These are phyloP conservation scores for Excoecaria cochinchinensis DNA, from an alignment of 345 rosid genomes.

Conservation along the genomic window DNA sequence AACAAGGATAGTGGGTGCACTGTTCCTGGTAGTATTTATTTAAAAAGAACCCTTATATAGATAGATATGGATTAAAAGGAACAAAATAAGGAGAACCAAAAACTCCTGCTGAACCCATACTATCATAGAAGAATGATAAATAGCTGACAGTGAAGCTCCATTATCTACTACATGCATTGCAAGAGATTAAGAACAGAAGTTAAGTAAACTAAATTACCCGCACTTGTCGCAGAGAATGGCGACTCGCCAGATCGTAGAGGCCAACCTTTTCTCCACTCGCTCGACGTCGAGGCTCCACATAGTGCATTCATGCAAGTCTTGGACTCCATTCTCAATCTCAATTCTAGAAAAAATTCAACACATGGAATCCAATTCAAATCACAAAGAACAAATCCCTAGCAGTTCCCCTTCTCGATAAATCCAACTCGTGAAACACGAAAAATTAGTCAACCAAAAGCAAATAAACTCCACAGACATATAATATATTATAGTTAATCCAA, in stretches of 20 bases:
- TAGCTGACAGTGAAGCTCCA: neutral
- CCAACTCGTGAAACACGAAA: slow-evolving; percentile 21
- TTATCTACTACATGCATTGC: neutral
- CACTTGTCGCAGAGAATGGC: slow-evolving; percentile 86
- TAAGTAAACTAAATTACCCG: slow-evolving; percentile 64
- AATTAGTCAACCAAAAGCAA: slow-evolving; percentile 25
- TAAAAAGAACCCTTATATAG: neutral
- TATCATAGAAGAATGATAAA: neutral
- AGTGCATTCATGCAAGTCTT: slow-evolving; percentile 82
- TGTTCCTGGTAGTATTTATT: slow-evolving; percentile 4
- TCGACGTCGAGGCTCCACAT: slow-evolving; percentile 67
- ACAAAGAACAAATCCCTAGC: slow-evolving; percentile 32
- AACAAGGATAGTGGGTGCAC: slow-evolving; percentile 15
- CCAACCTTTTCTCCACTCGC: slow-evolving; percentile 90
- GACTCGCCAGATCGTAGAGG: slow-evolving; percentile 82
- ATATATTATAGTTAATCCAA: neutral
- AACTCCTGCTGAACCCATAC: neutral
- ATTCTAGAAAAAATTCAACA: slow-evolving; percentile 12
- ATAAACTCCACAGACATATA: neutral
- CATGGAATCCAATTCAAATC: slow-evolving; percentile 18
- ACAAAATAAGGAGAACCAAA: neutral
- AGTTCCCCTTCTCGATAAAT: slow-evolving; percentile 7
- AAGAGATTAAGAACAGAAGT: neutral
- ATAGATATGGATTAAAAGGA: neutral
- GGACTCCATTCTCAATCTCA: slow-evolving; percentile 43